Conservation (phyloP, 495 filamentous ascomycete species). For the Umbilicaria muhlenbergii region DNA sequence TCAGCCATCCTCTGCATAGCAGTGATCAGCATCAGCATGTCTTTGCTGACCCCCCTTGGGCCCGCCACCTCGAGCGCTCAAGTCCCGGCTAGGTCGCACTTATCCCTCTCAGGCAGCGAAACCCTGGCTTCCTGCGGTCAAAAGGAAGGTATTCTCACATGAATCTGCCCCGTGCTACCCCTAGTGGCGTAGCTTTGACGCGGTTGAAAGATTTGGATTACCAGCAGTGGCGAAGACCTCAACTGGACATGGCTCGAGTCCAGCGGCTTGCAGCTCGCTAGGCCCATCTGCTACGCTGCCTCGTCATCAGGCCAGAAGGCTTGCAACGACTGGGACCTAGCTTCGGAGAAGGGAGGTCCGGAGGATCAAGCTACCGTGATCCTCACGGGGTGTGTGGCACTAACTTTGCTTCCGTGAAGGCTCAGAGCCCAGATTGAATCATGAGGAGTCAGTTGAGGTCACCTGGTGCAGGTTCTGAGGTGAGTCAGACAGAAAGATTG, state of each 20-base stretch:
- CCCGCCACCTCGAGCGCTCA: constrained; percentile 7
- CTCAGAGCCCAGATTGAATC: too few species aligned
- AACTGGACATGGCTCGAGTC: background rate
- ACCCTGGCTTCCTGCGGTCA: background rate
- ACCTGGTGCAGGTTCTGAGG: too few species aligned
- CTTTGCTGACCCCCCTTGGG: constrained; percentile 6
- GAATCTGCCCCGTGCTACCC: background rate
- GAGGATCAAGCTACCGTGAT: background rate
- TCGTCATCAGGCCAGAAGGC: background rate
- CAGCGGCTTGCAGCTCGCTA: background rate
- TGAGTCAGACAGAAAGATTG: too few species aligned
- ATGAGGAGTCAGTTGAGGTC: too few species aligned
- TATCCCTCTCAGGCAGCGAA: constrained; percentile 4
- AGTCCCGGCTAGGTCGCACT: constrained; percentile 19
- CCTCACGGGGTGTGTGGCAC: background rate
- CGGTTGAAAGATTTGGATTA: background rate
- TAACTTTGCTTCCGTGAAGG: background rate
- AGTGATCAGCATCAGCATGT: constrained; percentile 4
- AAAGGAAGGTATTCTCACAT: background rate
- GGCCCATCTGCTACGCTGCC: background rate
- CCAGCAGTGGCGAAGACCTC: background rate
- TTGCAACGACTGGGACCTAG: background rate
- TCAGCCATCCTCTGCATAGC: constrained; percentile 1
- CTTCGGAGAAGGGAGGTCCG: background rate
- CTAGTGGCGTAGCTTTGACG: background rate